Base-by-base conservation (phyloP, 805 yeast species). In the Starmerella roubikii region DNA sequence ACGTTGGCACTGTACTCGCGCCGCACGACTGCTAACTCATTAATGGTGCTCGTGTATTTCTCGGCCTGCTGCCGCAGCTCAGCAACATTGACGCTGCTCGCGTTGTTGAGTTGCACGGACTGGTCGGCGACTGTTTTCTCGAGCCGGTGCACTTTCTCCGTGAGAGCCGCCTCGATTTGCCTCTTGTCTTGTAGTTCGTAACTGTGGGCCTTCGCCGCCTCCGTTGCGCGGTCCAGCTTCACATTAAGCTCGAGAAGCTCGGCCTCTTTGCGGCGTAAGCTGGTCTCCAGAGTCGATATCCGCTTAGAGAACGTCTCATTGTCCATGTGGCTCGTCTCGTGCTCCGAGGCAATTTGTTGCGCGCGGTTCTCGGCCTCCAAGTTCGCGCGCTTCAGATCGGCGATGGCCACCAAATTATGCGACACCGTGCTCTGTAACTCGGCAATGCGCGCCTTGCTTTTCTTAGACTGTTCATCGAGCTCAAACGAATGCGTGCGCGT, bases 141-240 rank as follows among this genome's bases (percentile, higher is more conserved):
- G 4, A 30, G 16, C n/a, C 13, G 3, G 17, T 30, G 25, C 23
- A 34, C 20, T 22, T 38, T 33, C 5, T 29, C 30, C 10, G 25
- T 8, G 15, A 38, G 34, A 3, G 34, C 38, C 13, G 33, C 41
- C 19, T 38, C 38, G 8, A 31, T 23, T 11, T 29, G 18, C 20
- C 5, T 6, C 13, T 17, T 15, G 20, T 29, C 16, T 17, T 29
- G 11, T 15, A 29, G 20, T 15, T 29, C 31, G 13, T 15, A 29
- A 29, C 13, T 29, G 9, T 29, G 11, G 20, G 31, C 31, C 20
- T 29, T 29, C 16, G 16, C 16, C 5, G 31, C 19, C 20, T 29
- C 31, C 9, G 20, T 7, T 11, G 31, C 31, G 8, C 7, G 20
- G 12, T 20, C 20, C 7, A 29, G 12, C 12, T 16, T n/a, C 8